These are phyloP conservation scores for Aspergillus hancockii DNA, from an alignment of 495 filamentous ascomycete species.

Conservation along the genomic window DNA sequence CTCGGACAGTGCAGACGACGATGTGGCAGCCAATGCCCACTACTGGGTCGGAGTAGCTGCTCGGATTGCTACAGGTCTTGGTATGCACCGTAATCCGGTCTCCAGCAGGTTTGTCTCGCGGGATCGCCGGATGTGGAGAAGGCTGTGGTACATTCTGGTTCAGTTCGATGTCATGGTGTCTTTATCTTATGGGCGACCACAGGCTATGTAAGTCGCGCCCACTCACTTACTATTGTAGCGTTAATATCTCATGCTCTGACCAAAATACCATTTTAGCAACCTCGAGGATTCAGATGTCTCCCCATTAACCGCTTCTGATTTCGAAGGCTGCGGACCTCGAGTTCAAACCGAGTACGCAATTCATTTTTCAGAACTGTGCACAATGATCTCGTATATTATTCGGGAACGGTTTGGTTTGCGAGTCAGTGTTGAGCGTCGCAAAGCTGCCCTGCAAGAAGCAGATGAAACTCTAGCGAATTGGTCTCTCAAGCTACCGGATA, in stretches of 20 bases:
- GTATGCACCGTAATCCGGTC: constrained; percentile 52
- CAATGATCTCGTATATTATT: constrained; percentile 48
- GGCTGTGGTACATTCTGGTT: constrained; percentile 49
- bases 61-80: constrained; percentile 49
- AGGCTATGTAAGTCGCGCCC: constrained; percentile 41
- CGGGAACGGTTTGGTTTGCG: constrained; percentile 45
- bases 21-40: constrained; percentile 50
- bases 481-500: constrained; percentile 47
- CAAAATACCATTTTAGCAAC: constrained; percentile 28
- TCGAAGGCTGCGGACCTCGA: constrained; percentile 45
- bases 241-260: constrained; percentile 3
- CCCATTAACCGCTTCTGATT: constrained; percentile 44
- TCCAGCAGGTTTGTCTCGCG: constrained; percentile 43
- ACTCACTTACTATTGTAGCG: background rate
- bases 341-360: constrained; percentile 47
- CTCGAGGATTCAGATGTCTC: constrained; percentile 51
- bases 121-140: constrained; percentile 49
- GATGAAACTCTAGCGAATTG: constrained; percentile 49
- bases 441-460: constrained; percentile 45
- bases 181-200: constrained; percentile 51
- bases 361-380: constrained; percentile 47
- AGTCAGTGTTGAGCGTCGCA: constrained; percentile 41
- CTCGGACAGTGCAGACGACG: constrained; percentile 48
- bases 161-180: constrained; percentile 52
- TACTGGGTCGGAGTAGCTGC: constrained; percentile 52